Evolutionary conservation across 257 asterid genomes (phyloP).

Genomic region (Craterostigma plantagineum): DNA sequence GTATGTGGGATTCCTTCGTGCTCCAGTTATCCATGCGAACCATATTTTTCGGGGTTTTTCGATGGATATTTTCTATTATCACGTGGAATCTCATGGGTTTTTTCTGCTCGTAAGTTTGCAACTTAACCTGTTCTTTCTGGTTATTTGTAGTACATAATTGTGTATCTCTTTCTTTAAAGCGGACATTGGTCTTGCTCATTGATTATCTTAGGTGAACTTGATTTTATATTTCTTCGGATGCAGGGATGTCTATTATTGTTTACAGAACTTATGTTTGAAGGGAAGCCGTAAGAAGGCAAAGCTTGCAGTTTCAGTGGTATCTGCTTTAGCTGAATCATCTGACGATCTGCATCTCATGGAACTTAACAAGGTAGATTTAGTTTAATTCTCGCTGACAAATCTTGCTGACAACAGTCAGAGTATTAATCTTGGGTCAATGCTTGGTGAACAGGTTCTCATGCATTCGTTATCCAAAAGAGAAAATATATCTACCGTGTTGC

Average conservation of each 20-base stretch:
- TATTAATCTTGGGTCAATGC: conserved; percentile 8
- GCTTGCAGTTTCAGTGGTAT: conserved; percentile 60
- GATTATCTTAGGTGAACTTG: neutral
- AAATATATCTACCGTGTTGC: conserved; percentile 55
- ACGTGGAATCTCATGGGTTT: too few species aligned
- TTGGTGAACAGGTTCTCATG: conserved; percentile 33
- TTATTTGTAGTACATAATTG: too few species aligned
- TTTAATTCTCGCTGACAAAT: too few species aligned
- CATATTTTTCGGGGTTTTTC: too few species aligned
- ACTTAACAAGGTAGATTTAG: conserved; percentile 54
- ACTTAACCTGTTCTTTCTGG: too few species aligned
- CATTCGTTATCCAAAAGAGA: conserved; percentile 35
- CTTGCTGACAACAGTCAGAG: conserved; percentile 4
- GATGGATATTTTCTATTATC: too few species aligned
- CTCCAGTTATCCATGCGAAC: too few species aligned
- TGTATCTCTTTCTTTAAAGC: too few species aligned
- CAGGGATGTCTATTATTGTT: conserved; percentile 48
- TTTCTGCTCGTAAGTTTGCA: too few species aligned
- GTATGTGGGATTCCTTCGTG: too few species aligned
- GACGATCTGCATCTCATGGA: conserved; percentile 28
- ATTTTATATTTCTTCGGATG: conserved; percentile 9
- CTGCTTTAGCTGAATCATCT: conserved; percentile 35
- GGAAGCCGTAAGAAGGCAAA: conserved; percentile 66
- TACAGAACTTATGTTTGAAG: conserved; percentile 61
- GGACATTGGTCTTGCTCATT: neutral